A percentile compares a stretch with the other conserved stretches of the same genome.
phyloP scores from a whole-genome alignment of 2,329 filamentous ascomycete genomes.

The Exophiala alcalophila region DNA sequence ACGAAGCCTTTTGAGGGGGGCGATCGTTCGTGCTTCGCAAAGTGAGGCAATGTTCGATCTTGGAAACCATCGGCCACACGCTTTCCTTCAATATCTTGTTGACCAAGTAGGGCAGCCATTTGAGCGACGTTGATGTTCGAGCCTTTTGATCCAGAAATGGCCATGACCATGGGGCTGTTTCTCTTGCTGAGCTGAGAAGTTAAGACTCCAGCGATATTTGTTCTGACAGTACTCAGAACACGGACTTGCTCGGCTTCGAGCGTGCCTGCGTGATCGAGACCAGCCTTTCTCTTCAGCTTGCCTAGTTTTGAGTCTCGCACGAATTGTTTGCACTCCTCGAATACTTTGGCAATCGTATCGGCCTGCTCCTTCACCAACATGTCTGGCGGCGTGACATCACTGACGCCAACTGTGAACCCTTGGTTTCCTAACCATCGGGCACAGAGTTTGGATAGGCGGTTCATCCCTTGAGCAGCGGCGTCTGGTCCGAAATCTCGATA shows the following conservation, averaged over 20 bases:
- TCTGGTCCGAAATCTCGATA: slow-evolving; percentile 91
- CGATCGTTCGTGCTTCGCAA: slow-evolving; percentile 86
- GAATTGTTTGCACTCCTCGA: slow-evolving; percentile 59
- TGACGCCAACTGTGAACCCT: slow-evolving; percentile 94
- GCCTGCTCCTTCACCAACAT: slow-evolving; percentile 71
- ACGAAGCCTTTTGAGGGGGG: slow-evolving; percentile 97
- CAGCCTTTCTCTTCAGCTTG: slow-evolving; percentile 78
- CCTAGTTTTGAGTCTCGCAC: slow-evolving; percentile 73
- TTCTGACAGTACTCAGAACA: slow-evolving; percentile 89
- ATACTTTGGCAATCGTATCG: slow-evolving; percentile 69
- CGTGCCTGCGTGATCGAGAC: slow-evolving; percentile 65
- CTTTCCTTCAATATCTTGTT: slow-evolving; percentile 92
- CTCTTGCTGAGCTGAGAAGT: slow-evolving; percentile 84
- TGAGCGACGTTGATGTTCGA: slow-evolving; percentile 98
- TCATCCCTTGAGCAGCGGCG: slow-evolving; percentile 87
- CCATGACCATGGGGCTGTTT: slow-evolving; percentile 95
- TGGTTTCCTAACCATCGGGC: slow-evolving; percentile 83
- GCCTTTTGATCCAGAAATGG: slow-evolving; percentile 93
- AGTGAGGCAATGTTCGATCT: slow-evolving; percentile 90
- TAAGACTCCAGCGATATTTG: slow-evolving; percentile 86
- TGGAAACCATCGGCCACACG: slow-evolving; percentile 96
- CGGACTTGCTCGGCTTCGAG: slow-evolving; percentile 81
- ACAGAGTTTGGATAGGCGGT: slow-evolving; percentile 83
- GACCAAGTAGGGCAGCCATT: slow-evolving; percentile 96
- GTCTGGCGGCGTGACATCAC: slow-evolving; percentile 82